Evolutionary conservation across 1,284 basidiomycete genomes (phyloP).

Genomic region (Boletus semigastroideus): DNA sequence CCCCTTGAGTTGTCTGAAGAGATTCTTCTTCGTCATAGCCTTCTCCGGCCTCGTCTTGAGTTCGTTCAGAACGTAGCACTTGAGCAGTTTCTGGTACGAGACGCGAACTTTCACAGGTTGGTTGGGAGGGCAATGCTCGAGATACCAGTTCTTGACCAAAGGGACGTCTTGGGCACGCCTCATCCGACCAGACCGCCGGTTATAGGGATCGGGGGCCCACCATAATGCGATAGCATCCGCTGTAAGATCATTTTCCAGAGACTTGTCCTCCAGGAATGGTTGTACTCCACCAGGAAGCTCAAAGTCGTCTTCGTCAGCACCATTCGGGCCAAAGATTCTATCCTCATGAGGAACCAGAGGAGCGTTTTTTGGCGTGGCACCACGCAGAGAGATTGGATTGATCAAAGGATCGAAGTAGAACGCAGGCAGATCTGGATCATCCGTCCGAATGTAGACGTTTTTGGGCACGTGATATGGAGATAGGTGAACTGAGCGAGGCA

Average conservation of each 20-base stretch:
- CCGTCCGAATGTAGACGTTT: conserved; percentile 98
- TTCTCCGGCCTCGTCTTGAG: conserved; percentile 88
- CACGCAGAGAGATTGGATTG: conserved; percentile 92
- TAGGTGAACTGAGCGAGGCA: conserved; percentile 93
- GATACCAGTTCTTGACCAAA: conserved; percentile 95
- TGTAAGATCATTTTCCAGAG: conserved; percentile 88
- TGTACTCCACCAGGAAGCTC: conserved; percentile 79
- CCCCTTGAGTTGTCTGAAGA: conserved; percentile 94
- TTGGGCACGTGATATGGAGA: conserved; percentile 93
- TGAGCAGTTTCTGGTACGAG: conserved; percentile 98
- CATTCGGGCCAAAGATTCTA: conserved; percentile 83
- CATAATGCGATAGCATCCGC: conserved; percentile 97
- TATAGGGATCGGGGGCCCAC: conserved; percentile 99
- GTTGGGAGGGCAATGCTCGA: conserved; percentile 96
- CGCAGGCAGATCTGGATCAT: conserved; percentile 98
- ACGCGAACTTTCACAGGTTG: conserved; percentile 99
- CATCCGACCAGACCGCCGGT: conserved; percentile 89
- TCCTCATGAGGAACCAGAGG: conserved; percentile 90
- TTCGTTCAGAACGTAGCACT: conserved; percentile 95
- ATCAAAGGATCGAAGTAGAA: conserved; percentile 99
- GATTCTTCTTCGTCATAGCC: conserved; percentile 96
- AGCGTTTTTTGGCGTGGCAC: conserved; percentile 80
- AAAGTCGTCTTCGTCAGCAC: conserved; percentile 85
- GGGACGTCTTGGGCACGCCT: conserved; percentile 94
- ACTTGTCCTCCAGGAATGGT: conserved; percentile 83